Percentiles rank a stretch among this genome's conserved stretches.
Conservation (phyloP, 441 rosid species). For the Pelargonium citronellum region DNA sequence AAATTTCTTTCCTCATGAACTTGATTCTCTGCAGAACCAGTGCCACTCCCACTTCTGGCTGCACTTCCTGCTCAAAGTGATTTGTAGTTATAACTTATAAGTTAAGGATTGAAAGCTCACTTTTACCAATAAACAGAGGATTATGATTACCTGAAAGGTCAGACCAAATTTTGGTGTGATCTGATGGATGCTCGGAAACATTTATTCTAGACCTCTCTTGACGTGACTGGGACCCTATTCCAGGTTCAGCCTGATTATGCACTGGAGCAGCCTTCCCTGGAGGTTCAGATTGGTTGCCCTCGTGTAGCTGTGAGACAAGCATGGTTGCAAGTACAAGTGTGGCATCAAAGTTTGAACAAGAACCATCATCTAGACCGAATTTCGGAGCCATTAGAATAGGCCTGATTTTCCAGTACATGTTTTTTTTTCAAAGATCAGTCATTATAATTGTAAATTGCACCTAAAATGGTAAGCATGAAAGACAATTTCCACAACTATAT, state of each 20-base stretch:
- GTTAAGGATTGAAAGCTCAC: slow-evolving; percentile 15
- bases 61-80: slow-evolving; percentile 51
- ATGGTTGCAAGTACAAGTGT: slow-evolving; percentile 83
- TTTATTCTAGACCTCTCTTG: slow-evolving; percentile 43
- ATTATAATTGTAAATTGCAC: slow-evolving; percentile 9
- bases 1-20: slow-evolving; percentile 40
- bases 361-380: slow-evolving; percentile 68
- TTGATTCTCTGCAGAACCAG: slow-evolving; percentile 41
- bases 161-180: slow-evolving; percentile 87
- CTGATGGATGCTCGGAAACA: slow-evolving; percentile 61
- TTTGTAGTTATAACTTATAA: slow-evolving; percentile 8
- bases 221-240: slow-evolving; percentile 37
- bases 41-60: slow-evolving; percentile 48
- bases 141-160: slow-evolving; percentile 60
- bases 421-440: slow-evolving; percentile 10
- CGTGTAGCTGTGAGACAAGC: slow-evolving; percentile 73
- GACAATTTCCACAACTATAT: not conserved
- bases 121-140: slow-evolving; percentile 13
- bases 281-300: slow-evolving; percentile 49
- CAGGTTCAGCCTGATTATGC: slow-evolving; percentile 33
- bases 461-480: slow-evolving; percentile 1
- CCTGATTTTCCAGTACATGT: slow-evolving; percentile 37
- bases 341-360: slow-evolving; percentile 68
- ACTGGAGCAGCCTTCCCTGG: slow-evolving; percentile 33
- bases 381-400: slow-evolving; percentile 86